Percentiles rank a stretch among this genome's conserved stretches.
phyloP scores from a whole-genome alignment of 140 eudicot genomes.

The Flaveria floridana region DNA sequence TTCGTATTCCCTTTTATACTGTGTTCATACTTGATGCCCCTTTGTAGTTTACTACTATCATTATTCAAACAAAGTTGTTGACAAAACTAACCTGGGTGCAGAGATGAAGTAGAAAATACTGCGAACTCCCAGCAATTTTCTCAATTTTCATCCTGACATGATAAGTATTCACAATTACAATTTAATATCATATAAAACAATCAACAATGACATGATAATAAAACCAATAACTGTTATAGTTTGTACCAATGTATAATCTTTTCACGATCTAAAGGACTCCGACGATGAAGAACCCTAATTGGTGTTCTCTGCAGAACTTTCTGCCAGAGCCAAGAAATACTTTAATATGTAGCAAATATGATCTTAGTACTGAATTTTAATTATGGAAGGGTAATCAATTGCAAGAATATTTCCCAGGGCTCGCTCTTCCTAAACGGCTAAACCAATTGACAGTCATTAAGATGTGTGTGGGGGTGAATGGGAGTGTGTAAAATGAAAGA shows the following conservation, averaged over 20 bases:
- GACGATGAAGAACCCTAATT: conserved; percentile 88
- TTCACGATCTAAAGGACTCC: conserved; percentile 93
- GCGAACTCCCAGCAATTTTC: conserved; percentile 68
- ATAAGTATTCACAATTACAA: conserved; percentile 10
- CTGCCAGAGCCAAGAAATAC: conserved; percentile 42
- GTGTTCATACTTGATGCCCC: neutral
- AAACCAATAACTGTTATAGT: conserved; percentile 6
- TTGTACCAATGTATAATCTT: conserved; percentile 82
- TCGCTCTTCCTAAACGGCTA: neutral
- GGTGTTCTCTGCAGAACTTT: conserved; percentile 83
- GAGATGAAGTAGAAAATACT: conserved; percentile 77
- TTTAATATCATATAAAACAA: neutral
- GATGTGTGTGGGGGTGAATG: neutral
- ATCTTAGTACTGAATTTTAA: conserved; percentile 2
- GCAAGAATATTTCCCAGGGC: neutral
- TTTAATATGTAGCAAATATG: conserved; percentile 1
- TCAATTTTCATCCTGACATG: conserved; percentile 85
- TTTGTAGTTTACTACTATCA: neutral
- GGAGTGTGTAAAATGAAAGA: neutral
- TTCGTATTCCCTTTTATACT: conserved; percentile 8
- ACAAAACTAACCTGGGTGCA: conserved; percentile 75
- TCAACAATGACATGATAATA: conserved; percentile 1
- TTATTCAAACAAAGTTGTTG: neutral
- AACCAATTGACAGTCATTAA: neutral
- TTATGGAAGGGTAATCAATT: neutral